Conservation (phyloP, 2,329 filamentous ascomycete genomes). For the Aspergillus ustus region DNA sequence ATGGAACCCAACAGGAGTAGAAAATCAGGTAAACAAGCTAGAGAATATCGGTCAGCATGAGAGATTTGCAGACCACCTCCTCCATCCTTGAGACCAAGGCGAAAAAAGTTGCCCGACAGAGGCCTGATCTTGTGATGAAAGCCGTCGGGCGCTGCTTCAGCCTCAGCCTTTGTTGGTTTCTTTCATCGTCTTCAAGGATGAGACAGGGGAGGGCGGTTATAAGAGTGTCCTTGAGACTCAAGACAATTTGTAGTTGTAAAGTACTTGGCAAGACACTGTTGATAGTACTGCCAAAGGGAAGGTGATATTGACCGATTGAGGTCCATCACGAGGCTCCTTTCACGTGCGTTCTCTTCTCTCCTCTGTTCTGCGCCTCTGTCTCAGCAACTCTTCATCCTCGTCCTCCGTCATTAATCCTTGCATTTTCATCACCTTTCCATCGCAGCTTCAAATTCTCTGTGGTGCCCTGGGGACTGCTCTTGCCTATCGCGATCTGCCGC, state of each 20-base stretch:
- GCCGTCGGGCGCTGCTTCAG: slow-evolving; percentile 10
- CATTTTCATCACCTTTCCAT: neutral
- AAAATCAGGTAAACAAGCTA: neutral
- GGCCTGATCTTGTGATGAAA: neutral
- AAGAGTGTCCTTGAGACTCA: neutral
- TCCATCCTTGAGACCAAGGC: neutral
- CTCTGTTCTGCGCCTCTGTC: slow-evolving; percentile 14
- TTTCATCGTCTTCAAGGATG: neutral
- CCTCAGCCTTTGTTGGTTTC: slow-evolving; percentile 9
- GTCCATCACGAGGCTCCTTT: slow-evolving; percentile 17
- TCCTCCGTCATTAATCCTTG: slow-evolving; percentile 8
- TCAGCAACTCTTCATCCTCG: slow-evolving; percentile 1
- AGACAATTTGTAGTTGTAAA: neutral
- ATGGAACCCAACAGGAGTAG: neutral
- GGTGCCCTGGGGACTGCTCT: neutral
- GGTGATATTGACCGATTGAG: neutral
- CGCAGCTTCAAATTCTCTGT: neutral
- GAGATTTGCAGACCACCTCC: neutral
- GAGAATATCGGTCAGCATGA: neutral
- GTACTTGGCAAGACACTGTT: neutral
- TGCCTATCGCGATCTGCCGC: neutral
- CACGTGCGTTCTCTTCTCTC: slow-evolving; percentile 21
- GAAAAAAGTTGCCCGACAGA: neutral
- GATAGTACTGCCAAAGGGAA: neutral
- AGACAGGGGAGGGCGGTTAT: neutral